Conservation (phyloP, 192 early-diverging fungal species). For the Mortierella alpina region DNA sequence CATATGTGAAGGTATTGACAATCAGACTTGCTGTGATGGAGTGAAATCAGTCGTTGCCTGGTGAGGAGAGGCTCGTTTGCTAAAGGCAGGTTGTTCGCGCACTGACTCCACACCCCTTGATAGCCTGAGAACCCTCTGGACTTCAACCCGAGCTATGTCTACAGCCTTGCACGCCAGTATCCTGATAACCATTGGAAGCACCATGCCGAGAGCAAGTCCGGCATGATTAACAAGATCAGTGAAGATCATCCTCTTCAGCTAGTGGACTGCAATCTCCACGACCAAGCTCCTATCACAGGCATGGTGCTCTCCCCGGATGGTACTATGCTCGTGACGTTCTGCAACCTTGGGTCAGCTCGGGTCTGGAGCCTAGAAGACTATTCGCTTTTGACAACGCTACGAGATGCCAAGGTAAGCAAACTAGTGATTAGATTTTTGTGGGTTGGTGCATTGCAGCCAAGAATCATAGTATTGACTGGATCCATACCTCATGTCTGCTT, state of each 20-base stretch:
- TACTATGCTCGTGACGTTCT: conserved; percentile 87
- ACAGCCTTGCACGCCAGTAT: conserved; percentile 63
- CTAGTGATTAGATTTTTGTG: neutral
- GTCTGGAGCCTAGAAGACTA: conserved; percentile 89
- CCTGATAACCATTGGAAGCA: conserved; percentile 72
- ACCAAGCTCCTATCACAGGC: conserved; percentile 85
- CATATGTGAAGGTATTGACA: conserved; percentile 35
- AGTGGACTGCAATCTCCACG: conserved; percentile 72
- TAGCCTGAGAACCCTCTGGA: conserved; percentile 46
- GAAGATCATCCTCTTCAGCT: conserved; percentile 75
- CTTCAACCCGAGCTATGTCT: conserved; percentile 66
- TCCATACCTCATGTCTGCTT: neutral
- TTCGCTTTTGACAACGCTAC: conserved; percentile 72
- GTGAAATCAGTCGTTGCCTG: neutral
- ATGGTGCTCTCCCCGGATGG: conserved; percentile 90
- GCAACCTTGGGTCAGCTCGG: conserved; percentile 76
- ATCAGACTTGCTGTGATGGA: neutral
- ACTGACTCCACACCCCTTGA: neutral
- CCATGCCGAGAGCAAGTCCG: conserved; percentile 61
- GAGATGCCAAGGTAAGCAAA: conserved; percentile 66
- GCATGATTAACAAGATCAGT: conserved; percentile 76
- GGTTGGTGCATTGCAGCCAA: too few species aligned
- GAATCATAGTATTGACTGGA: too few species aligned
- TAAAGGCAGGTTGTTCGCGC: neutral
- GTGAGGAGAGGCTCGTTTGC: neutral